phyloP scores from a whole-genome alignment of 768 basidiomycete genomes.

The Kwoniella dejecticola region DNA sequence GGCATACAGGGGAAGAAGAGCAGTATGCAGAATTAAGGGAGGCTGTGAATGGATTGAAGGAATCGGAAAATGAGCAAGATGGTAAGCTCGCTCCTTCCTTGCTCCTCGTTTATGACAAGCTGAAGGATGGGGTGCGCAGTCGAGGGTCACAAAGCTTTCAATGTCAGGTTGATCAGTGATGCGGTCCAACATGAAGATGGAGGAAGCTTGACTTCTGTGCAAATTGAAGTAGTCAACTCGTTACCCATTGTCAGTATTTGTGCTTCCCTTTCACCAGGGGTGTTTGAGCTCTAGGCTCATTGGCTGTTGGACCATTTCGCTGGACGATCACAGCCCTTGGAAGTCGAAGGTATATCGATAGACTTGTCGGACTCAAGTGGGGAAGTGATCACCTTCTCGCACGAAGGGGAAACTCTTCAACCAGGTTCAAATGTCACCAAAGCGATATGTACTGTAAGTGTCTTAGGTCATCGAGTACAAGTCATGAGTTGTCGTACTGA shows the following conservation, averaged over 20 bases:
- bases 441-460: slow-evolving; percentile 74
- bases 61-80: slow-evolving; percentile 39
- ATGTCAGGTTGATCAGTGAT: slow-evolving; percentile 54
- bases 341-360: slow-evolving; percentile 58
- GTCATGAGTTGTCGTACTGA: no score
- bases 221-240: slow-evolving; percentile 66
- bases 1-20: neutral
- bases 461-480: no score
- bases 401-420: slow-evolving; percentile 58
- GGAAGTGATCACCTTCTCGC: slow-evolving; percentile 61
- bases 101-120: neutral
- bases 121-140: slow-evolving; percentile 3
- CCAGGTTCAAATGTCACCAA: slow-evolving; percentile 66
- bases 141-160: slow-evolving; percentile 26
- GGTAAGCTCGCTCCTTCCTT: slow-evolving; percentile 28
- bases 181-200: slow-evolving; percentile 63
- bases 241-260: slow-evolving; percentile 70
- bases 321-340: slow-evolving; percentile 69
- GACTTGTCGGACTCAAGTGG: slow-evolving; percentile 4
- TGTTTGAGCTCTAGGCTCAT: no score
- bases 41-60: slow-evolving; percentile 18
- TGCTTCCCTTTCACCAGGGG: no score
- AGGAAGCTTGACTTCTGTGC: slow-evolving; percentile 68
- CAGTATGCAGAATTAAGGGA: slow-evolving; percentile 17
- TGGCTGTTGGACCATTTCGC: no score